phyloP scores from a whole-genome alignment of 208 protist species.

The Leishmania guyanensis region DNA sequence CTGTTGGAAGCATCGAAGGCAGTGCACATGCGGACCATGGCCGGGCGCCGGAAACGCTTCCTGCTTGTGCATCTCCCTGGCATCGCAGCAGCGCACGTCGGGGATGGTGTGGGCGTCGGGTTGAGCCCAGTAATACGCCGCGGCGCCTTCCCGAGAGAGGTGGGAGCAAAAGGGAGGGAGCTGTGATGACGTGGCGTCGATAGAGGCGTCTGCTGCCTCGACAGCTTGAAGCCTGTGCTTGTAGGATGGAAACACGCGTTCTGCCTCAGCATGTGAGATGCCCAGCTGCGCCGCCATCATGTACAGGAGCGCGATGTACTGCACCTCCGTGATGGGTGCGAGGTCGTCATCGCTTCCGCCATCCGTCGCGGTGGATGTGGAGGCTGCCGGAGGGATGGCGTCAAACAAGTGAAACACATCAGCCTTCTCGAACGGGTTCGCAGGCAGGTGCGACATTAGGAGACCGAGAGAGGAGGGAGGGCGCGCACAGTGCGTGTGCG shows the following conservation, averaged over 20 bases:
- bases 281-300: constrained; percentile 28
- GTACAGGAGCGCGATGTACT: constrained; percentile 30
- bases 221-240: background rate
- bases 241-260: constrained; percentile 21
- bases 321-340: constrained; percentile 17
- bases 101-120: constrained; percentile 15
- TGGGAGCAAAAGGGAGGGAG: constrained; percentile 47
- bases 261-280: constrained; percentile 9
- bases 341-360: constrained; percentile 3
- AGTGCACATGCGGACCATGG: constrained; percentile 47
- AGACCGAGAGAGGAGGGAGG: background rate
- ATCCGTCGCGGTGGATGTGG: background rate
- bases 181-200: constrained; percentile 1
- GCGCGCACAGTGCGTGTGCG: background rate
- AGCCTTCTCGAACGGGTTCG: constrained; percentile 21
- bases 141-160: constrained; percentile 48
- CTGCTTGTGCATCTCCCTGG: constrained; percentile 15
- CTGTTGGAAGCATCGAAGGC: constrained; percentile 47
- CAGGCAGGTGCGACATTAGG: constrained; percentile 5
- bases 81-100: constrained; percentile 32
- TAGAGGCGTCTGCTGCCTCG: background rate
- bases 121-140: constrained; percentile 10
- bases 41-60: constrained; percentile 19
- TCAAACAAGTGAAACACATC: constrained; percentile 50
- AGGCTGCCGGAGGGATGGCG: background rate